Percentiles rank a stretch among this genome's conserved stretches.
phyloP scores from a whole-genome alignment of 1,284 basidiomycete genomes.

The Trametes hirsuta region DNA sequence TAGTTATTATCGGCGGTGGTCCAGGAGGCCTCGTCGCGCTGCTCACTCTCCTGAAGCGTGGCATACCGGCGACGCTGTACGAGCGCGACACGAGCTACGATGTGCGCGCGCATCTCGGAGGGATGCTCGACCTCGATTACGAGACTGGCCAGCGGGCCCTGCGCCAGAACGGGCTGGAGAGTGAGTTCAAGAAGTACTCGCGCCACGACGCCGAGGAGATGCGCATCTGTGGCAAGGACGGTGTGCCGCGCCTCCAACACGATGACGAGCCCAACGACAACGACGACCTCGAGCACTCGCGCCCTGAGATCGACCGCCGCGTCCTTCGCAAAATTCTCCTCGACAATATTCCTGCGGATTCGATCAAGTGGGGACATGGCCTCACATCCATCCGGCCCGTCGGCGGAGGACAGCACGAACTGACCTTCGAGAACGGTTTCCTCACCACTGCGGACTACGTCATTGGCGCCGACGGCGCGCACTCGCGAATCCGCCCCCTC shows the following conservation, averaged over 20 bases:
- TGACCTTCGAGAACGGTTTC: conserved; percentile 14
- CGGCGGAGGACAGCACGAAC: conserved; percentile 12
- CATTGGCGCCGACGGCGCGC: conserved; percentile 51
- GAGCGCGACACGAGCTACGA: conserved; percentile 14
- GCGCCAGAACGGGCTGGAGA: conserved; percentile 20
- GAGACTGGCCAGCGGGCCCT: conserved; percentile 20
- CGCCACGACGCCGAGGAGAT: conserved; percentile 15
- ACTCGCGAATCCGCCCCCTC: conserved; percentile 43
- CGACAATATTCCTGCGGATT: conserved; percentile 11
- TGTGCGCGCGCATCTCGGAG: conserved; percentile 17
- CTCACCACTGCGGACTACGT: conserved; percentile 29
- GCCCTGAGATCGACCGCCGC: conserved; percentile 21
- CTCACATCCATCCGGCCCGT: conserved; percentile 3
- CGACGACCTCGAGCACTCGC: neutral
- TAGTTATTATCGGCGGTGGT: conserved; percentile 25
- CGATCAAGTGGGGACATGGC: conserved; percentile 13
- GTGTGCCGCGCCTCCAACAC: neutral
- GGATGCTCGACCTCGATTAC: conserved; percentile 21
- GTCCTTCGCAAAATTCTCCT: conserved; percentile 16
- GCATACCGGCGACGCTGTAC: conserved; percentile 21
- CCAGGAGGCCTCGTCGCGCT: conserved; percentile 12
- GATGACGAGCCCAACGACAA: neutral
- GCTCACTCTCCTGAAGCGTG: conserved; percentile 17
- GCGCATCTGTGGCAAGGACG: conserved; percentile 2
- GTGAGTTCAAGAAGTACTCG: conserved; percentile 4